Evolutionary conservation across 176 grass and related monocot genomes (phyloP), one percentile per base, ranked within the genome.

Genomic region (Oryza brachyantha): DNA sequence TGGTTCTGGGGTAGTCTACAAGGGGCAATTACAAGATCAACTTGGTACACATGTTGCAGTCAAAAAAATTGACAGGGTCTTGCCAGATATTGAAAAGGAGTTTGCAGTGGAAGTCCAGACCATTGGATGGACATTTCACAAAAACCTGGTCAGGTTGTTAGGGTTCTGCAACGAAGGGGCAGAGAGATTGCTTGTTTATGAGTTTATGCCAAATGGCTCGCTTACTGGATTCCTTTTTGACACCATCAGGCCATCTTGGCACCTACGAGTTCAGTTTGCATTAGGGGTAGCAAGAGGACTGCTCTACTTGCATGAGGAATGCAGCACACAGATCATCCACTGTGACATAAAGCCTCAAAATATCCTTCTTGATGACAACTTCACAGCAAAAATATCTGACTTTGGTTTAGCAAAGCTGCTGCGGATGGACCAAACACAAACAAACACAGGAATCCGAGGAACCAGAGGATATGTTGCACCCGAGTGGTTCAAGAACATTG

Each of bases 261-360:
- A 70, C 14, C 61, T 60, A 32, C 45, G 60, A 61, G 63, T 66
- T 81, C 38, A 86, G 36, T 73, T 88, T 71, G 77, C 54, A 14
- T 13, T 73, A 29, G 83, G 43, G 8, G 79, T 85, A 8, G 77
- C 78, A 75, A 77, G 68, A 29, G 83, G 84, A 17, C 28, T 85
- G 42, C 59, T 73, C 12, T 80, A 88, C 65, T 50, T 86, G 34
- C 86, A 89, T 8, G 72, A 89, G 22, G 74, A 76, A 27, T 89
- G 83, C 37, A 79, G 57, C 64, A 83, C 45, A 21, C 67, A 88
- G n/a, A 89, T 86, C 58, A 88, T 88, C 36, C 86, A 80, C 32
- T 88, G 81, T 36, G 86, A 90, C 25, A 82, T 90, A 66, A 89
- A 90, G 32, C 83, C 87, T 24, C 57, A 89, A 31, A 86, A 86